A percentile compares a stretch with the other conserved stretches of the same genome.
These are phyloP conservation scores for Ogataea nitratoaversa DNA, from an alignment of 805 yeast genomes.

Conservation along the genomic window DNA sequence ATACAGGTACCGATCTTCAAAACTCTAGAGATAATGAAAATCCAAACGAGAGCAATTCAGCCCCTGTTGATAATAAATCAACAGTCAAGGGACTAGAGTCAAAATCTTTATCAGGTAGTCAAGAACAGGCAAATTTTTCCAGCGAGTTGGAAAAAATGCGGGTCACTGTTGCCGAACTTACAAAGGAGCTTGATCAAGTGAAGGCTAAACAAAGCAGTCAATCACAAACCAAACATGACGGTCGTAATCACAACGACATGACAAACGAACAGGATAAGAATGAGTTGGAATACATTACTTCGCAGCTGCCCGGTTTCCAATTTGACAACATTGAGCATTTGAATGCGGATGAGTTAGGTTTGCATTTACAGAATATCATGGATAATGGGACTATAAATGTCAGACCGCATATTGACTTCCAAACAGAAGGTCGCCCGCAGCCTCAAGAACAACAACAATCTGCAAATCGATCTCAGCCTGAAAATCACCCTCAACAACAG, in stretches of 20 bases:
- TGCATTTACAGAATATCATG: conserved; percentile 26
- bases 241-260: no score
- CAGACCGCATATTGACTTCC: neutral
- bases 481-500: no score
- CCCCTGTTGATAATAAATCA: neutral
- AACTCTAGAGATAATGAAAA: no score
- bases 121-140: conserved; percentile 7
- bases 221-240: neutral
- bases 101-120: neutral
- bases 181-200: conserved; percentile 13
- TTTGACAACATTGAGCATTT: conserved; percentile 22
- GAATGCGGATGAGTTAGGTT: conserved; percentile 27
- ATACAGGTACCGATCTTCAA: no score
- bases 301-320: conserved; percentile 22
- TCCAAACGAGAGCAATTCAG: neutral
- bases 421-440: no score
- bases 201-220: conserved; percentile 4
- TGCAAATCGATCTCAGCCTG: no score
- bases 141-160: conserved; percentile 13
- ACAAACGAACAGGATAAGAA: no score
- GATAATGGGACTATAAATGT: conserved; percentile 6
- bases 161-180: conserved; percentile 1
- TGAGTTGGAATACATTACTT: conserved; percentile 22
- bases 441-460: no score
- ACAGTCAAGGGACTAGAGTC: no score